phyloP scores from a whole-genome alignment of 2,329 filamentous ascomycete species.

The Didymella arachidicola region DNA sequence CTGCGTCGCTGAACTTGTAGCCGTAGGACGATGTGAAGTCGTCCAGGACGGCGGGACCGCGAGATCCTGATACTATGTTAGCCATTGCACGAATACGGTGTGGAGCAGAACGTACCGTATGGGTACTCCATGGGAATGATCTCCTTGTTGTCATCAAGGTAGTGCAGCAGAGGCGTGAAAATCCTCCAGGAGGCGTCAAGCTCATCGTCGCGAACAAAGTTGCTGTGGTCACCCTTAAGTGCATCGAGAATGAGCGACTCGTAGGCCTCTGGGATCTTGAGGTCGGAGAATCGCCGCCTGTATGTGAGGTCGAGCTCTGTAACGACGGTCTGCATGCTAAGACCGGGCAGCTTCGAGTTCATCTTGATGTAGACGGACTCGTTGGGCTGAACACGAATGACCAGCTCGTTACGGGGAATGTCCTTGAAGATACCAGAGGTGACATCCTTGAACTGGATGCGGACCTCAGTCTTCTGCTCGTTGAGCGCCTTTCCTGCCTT shows the following conservation, averaged over 20 bases:
- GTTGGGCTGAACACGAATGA: constrained; percentile 99
- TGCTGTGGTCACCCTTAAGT: constrained; percentile 98
- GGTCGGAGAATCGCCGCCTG: constrained; percentile 95
- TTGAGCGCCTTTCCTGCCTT: constrained; percentile 99
- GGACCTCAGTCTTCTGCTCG: constrained; percentile 99
- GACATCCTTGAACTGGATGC: constrained; percentile 99
- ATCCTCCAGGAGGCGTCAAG: constrained; percentile 98
- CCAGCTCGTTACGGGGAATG: constrained; percentile 97
- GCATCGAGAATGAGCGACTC: constrained; percentile 97
- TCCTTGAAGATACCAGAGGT: constrained; percentile 99
- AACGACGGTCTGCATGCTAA: constrained; percentile 99
- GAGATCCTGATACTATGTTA: constrained; percentile 72
- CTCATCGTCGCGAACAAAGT: constrained; percentile 76
- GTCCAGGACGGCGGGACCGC: constrained; percentile 93
- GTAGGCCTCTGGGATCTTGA: constrained; percentile 99
- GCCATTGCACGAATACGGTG: background rate
- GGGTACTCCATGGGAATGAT: constrained; percentile 99
- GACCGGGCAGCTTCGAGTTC: constrained; percentile 98
- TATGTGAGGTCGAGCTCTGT: constrained; percentile 99
- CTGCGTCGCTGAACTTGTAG: constrained; percentile 98
- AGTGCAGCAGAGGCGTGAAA: constrained; percentile 96
- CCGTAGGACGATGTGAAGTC: constrained; percentile 98
- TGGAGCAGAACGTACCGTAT: constrained; percentile 73
- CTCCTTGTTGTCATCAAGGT: constrained; percentile 98
- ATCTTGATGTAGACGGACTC: constrained; percentile 99